phyloP scores from a whole-genome alignment of 73 alveolate species.

The Uronychia binucleata region DNA sequence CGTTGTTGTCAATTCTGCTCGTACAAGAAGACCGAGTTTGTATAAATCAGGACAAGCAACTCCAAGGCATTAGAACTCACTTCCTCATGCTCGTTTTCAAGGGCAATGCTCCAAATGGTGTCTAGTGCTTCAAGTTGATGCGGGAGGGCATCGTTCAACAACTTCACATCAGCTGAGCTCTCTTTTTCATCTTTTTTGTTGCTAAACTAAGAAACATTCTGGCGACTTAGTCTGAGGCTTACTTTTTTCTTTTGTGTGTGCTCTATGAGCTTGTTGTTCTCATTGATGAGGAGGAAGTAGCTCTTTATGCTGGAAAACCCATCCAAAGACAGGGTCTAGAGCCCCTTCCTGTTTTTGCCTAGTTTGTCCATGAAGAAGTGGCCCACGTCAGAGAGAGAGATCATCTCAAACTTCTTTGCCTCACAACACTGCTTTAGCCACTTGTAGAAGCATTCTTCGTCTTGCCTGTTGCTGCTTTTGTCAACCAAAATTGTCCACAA shows the following conservation, averaged over 20 bases:
- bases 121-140: slow-evolving; percentile 47
- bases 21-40: not conserved
- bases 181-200: not conserved
- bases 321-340: slow-evolving; percentile 59
- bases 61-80: slow-evolving; percentile 52
- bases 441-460: slow-evolving; percentile 49
- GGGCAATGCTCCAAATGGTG: slow-evolving; percentile 63
- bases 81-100: slow-evolving; percentile 40
- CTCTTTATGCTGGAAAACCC: slow-evolving; percentile 78
- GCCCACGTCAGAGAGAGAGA: slow-evolving; percentile 45
- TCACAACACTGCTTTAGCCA: slow-evolving; percentile 62
- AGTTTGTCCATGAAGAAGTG: slow-evolving; percentile 69
- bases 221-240: not conserved
- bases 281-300: slow-evolving; percentile 72
- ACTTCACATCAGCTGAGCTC: not conserved
- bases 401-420: not conserved
- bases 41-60: slow-evolving; percentile 53
- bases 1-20: slow-evolving; percentile 6
- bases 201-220: not conserved
- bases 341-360: slow-evolving; percentile 36
- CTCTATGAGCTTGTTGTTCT: not conserved
- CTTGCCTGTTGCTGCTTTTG: slow-evolving; percentile 9
- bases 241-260: not conserved
- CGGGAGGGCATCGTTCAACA: slow-evolving; percentile 42
- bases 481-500: slow-evolving; percentile 46